phyloP scores from a whole-genome alignment of 495 filamentous ascomycete genomes.

The Jackrogersella multiformis region DNA sequence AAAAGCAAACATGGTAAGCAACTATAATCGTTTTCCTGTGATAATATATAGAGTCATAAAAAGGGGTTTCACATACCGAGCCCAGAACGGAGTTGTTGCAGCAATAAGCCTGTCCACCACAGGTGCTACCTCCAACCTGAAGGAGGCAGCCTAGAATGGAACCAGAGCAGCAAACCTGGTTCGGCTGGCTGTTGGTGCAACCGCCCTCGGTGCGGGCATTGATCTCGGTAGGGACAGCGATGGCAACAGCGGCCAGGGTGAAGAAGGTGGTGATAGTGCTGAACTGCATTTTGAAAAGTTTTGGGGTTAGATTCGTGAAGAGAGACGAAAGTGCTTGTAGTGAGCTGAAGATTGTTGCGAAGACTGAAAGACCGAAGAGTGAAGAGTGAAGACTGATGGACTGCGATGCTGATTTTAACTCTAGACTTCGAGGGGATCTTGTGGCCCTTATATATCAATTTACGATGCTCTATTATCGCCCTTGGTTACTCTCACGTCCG shows the following conservation, averaged over 20 bases:
- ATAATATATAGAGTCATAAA: neutral
- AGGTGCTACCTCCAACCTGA: constrained; percentile 6
- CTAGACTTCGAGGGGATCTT: constrained; percentile 8
- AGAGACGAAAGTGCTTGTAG: constrained; percentile 8
- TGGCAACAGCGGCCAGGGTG: constrained; percentile 39
- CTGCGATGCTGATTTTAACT: constrained; percentile 26
- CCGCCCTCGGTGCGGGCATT: constrained; percentile 15
- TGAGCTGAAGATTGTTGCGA: constrained; percentile 25
- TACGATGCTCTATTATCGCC: neutral
- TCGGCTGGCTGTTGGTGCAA: constrained; percentile 33
- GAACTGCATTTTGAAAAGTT: constrained; percentile 44
- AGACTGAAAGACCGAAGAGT: constrained; percentile 21
- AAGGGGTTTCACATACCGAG: constrained; percentile 21
- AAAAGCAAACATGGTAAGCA: neutral
- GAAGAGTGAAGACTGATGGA: constrained; percentile 25
- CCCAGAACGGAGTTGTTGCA: neutral
- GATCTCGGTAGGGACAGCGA: constrained; percentile 32
- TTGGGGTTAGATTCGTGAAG: constrained; percentile 8
- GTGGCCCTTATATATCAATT: constrained; percentile 22
- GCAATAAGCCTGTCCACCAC: constrained; percentile 34
- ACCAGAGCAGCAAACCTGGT: constrained; percentile 31
- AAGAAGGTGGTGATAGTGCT: constrained; percentile 31
- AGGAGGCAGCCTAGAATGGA: constrained; percentile 24
- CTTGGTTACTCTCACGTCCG: neutral
- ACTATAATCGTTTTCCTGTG: neutral